Percentiles rank a stretch among this genome's conserved stretches.
Conservation (phyloP, 768 basidiomycete species). For the Kwoniella sp. region DNA sequence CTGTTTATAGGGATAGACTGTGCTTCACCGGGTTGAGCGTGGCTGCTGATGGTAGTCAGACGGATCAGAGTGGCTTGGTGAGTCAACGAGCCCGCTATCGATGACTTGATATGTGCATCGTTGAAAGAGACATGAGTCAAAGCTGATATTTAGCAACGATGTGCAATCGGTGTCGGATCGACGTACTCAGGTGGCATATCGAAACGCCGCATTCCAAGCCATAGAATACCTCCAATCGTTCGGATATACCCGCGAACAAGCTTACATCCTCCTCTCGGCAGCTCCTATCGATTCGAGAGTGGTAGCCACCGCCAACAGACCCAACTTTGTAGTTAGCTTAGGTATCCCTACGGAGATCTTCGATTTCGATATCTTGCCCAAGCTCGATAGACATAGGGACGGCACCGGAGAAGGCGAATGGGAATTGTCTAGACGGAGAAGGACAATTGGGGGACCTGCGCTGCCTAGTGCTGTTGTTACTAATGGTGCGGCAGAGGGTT, state of each 20-base stretch:
- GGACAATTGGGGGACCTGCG: slow-evolving; percentile 4
- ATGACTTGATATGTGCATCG: too few species aligned
- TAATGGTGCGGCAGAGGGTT: slow-evolving; percentile 2
- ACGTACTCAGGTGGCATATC: slow-evolving; percentile 61
- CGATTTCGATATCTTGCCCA: slow-evolving; percentile 55
- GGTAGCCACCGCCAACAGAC: slow-evolving; percentile 56
- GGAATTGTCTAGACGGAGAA: neutral
- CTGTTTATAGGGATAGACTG: slow-evolving; percentile 72
- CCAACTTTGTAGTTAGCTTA: slow-evolving; percentile 75
- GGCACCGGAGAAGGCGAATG: slow-evolving; percentile 1
- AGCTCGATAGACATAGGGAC: neutral
- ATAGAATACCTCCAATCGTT: slow-evolving; percentile 70
- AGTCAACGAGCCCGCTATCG: too few species aligned
- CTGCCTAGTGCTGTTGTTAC: slow-evolving; percentile 3
- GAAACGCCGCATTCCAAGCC: slow-evolving; percentile 75
- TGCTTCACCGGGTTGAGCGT: slow-evolving; percentile 76
- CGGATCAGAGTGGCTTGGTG: slow-evolving; percentile 43
- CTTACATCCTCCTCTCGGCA: slow-evolving; percentile 69
- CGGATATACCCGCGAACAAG: slow-evolving; percentile 78
- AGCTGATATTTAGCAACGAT: neutral
- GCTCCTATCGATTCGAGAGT: slow-evolving; percentile 63
- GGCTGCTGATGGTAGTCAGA: slow-evolving; percentile 59
- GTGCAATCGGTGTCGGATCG: too few species aligned
- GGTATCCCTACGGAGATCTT: slow-evolving; percentile 77
- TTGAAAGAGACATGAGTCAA: too few species aligned